A percentile compares a stretch with the other conserved stretches of the same genome.
phyloP scores from a whole-genome alignment of 2,329 filamentous ascomycete genomes.

The Rachicladosporium sp. region DNA sequence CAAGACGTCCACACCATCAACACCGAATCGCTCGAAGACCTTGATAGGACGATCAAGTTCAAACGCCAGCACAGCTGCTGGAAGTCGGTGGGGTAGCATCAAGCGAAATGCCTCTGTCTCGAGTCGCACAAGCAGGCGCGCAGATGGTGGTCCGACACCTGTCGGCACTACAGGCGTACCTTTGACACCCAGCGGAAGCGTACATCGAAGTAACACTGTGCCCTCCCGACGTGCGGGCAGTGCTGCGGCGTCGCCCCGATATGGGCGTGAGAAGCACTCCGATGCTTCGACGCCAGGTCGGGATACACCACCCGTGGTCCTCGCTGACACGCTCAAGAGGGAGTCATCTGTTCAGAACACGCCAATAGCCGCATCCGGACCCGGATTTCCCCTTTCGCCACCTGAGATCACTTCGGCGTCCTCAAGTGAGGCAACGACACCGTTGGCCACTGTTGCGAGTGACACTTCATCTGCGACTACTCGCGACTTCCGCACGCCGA shows the following conservation, averaged over 20 bases:
- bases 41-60: constrained; percentile 65
- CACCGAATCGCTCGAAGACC: constrained; percentile 34
- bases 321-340: constrained; percentile 9
- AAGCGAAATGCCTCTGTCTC: constrained; percentile 85
- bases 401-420: constrained; percentile 28
- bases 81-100: constrained; percentile 70
- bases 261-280: constrained; percentile 41
- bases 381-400: constrained; percentile 20
- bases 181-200: constrained; percentile 30
- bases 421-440: constrained; percentile 26
- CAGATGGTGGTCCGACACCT: constrained; percentile 59
- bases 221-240: constrained; percentile 67
- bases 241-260: constrained; percentile 53
- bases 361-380: constrained; percentile 16
- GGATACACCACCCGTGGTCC: constrained; percentile 7
- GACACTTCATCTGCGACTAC: constrained; percentile 17
- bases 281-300: constrained; percentile 39
- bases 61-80: constrained; percentile 76
- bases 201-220: constrained; percentile 80
- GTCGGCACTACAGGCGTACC: constrained; percentile 39
- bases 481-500: constrained; percentile 19
- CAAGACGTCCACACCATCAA: constrained; percentile 36
- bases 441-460: constrained; percentile 18
- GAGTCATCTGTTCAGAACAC: constrained; percentile 22
- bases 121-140: constrained; percentile 71